phyloP scores from a whole-genome alignment of 306 rosid species.

The Lathyrus oleraceus region DNA sequence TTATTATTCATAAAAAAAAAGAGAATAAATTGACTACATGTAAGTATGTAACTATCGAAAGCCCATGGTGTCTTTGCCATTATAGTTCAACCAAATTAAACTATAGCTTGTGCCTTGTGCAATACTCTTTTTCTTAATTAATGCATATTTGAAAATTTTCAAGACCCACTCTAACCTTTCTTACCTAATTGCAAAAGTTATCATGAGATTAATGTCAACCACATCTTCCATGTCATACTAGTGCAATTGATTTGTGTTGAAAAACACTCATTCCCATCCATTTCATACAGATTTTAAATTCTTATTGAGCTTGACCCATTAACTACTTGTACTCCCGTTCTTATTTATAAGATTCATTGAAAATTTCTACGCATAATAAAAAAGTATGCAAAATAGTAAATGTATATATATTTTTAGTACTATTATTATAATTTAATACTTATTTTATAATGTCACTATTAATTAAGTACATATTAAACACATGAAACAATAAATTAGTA shows the following conservation, averaged over 20 bases:
- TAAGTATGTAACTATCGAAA: not conserved
- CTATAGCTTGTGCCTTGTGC: slow-evolving; percentile 24
- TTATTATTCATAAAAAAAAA: slow-evolving; percentile 21
- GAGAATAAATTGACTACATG: slow-evolving; percentile 3
- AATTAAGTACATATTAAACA: too few relatives aligned
- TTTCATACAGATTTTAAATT: not conserved
- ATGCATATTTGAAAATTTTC: slow-evolving; percentile 20
- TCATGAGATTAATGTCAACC: slow-evolving; percentile 25
- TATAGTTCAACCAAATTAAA: slow-evolving; percentile 23
- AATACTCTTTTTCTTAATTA: slow-evolving; percentile 4
- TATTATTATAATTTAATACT: too few relatives aligned
- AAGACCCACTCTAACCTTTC: slow-evolving; percentile 31
- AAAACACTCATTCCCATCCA: slow-evolving; percentile 4
- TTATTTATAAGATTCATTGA: too few relatives aligned
- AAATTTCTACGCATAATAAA: too few relatives aligned
- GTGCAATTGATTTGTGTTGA: slow-evolving; percentile 16
- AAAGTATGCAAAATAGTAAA: too few relatives aligned
- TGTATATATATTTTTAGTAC: too few relatives aligned
- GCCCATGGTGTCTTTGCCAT: slow-evolving; percentile 11
- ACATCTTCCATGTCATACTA: slow-evolving; percentile 1
- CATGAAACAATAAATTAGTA: too few relatives aligned
- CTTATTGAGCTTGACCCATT: slow-evolving; percentile 31
- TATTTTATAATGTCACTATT: too few relatives aligned
- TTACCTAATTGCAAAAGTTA: slow-evolving; percentile 33
- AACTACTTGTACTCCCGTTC: slow-evolving; percentile 6